phyloP scores from a whole-genome alignment of 352 stramenopile genomes.

The Plasmopara muralis region DNA sequence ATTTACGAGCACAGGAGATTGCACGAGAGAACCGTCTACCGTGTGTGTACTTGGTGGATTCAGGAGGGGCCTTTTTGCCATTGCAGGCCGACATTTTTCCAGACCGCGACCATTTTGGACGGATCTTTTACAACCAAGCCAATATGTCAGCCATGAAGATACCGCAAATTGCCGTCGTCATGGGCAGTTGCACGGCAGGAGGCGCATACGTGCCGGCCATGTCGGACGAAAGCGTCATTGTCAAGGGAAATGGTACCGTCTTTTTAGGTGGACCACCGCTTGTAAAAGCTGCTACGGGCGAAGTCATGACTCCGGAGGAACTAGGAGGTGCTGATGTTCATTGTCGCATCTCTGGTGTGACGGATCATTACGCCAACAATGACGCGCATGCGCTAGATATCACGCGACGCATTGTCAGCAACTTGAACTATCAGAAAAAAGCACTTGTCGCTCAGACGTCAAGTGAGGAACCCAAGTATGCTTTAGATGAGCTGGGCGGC shows the following conservation, averaged over 20 bases:
- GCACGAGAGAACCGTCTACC: slow-evolving; percentile 93
- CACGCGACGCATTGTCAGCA: slow-evolving; percentile 87
- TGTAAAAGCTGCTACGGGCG: slow-evolving; percentile 96
- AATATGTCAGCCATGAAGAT: slow-evolving; percentile 93
- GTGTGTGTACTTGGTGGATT: slow-evolving; percentile 97
- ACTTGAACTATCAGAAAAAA: slow-evolving; percentile 75
- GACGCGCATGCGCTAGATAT: slow-evolving; percentile 93
- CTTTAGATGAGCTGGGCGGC: slow-evolving; percentile 87
- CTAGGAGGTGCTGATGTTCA: slow-evolving; percentile 93
- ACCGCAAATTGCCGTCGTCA: slow-evolving; percentile 96
- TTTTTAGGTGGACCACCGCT: slow-evolving; percentile 97
- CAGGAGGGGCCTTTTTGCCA: slow-evolving; percentile 92
- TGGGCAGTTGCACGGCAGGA: slow-evolving; percentile 96
- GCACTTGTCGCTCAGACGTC: slow-evolving; percentile 35
- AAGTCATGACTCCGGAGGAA: slow-evolving; percentile 93
- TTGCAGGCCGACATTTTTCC: slow-evolving; percentile 97
- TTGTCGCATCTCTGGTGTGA: slow-evolving; percentile 89
- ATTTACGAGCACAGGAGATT: slow-evolving; percentile 93
- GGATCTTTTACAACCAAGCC: slow-evolving; percentile 99
- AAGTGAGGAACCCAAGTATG: slow-evolving; percentile 92
- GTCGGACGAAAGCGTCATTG: slow-evolving; percentile 97
- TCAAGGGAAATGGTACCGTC: slow-evolving; percentile 94
- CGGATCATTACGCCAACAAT: slow-evolving; percentile 95
- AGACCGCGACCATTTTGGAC: slow-evolving; percentile 94
- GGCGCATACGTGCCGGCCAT: slow-evolving; percentile 96